Evolutionary conservation across 495 filamentous ascomycete species (phyloP), one percentile per base, ranked within the genome.

Genomic region (Talaromyces thailandensis): DNA sequence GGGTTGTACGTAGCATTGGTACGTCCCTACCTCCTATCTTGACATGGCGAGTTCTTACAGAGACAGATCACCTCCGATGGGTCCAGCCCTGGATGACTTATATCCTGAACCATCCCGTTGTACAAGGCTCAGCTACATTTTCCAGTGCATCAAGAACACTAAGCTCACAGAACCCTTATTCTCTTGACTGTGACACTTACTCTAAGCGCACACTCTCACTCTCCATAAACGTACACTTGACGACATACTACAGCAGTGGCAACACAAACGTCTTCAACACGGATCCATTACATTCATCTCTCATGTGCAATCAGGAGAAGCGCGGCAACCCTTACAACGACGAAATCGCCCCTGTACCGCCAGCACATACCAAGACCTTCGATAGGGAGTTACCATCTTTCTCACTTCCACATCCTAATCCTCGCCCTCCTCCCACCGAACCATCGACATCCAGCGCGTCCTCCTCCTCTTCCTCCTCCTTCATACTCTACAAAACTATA

Each of bases 21-120:
- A 69, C 28, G 29, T 35, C 25, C n/a, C n/a, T 37, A 45, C 14
- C 45, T 60, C 37, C 28, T 26, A 66, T 45, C 25, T 53, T 37
- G 18, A 11, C 32, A 21, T 14, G 29, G 3, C 21, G 3, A 60
- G 14, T 32, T 16, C 6, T 23, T 14, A n/a, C 9, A 55, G 51
- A 28, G 35, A 51, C 12, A 77, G 76, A 77, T 43, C 75, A 78
- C 60, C 70, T 79, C 21, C 40, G 69, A 45, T 79, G 76, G 76
- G 73, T 78, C 37, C 75, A 78, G 61, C 69, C 68, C n/a, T 79
- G 75, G 70, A 79, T 79, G 75, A 63, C 63, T 4, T 68, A 72
- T 18, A 65, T 79, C 8, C 68, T 79, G 12, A 66, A 62, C 35
- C 76, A 79, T 40, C 70, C 74, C 5, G 66, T 71, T 3, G 21